Evolutionary conservation across 1,284 basidiomycete species (phyloP), one percentile per base, ranked within the genome.

Genomic region (Bondarzewia mesenterica): DNA sequence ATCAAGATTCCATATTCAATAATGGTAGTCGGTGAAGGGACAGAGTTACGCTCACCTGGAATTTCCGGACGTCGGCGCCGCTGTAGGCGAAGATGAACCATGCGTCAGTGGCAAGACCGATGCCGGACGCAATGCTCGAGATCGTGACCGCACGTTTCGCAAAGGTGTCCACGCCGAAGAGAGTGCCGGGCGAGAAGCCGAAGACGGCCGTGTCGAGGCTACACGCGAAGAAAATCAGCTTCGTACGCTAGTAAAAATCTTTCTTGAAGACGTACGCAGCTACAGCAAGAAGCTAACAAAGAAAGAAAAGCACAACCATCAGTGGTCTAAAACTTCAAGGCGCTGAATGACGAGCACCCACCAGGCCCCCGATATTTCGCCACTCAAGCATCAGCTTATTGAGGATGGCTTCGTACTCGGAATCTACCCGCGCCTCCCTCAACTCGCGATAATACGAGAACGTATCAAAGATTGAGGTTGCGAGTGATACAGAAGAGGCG

Each of bases 1-100:
- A 10, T 22, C 15, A 5, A 26, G 35, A 22, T 14, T 10, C 39
- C 10, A 37, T 7, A 6, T 36, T 22, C n/a, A 10, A 37, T 10
- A 26, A 6, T 14, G 2, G 16, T 39, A 25, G 21, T 26, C 14
- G 18, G 14, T 18, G 27, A 32, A 25, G 25, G 8, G 42, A 39
- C n/a, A 27, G 12, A 37, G 14, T 44, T 35, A 32, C 70, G 32
- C 43, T 20, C 50, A 80, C 81, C 51, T 73, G 69, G 56, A 83
- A 81, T 18, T 74, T 79, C 0, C 62, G 54, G 0, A 72, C 53
- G 50, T 74, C 69, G 5, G 67, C 69, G 36, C 55, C 60, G 49
- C 66, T 72, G 61, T 85, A 87, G 4, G 69, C 63, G 1, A 86
- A 60, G 20, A 85, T 60, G 60, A 84, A 80, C 77, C 80, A 85